A percentile compares a stretch with the other conserved stretches of the same genome.
These are phyloP conservation scores for Fusarium longipes DNA, from an alignment of 2,329 filamentous ascomycete species.

Conservation along the genomic window DNA sequence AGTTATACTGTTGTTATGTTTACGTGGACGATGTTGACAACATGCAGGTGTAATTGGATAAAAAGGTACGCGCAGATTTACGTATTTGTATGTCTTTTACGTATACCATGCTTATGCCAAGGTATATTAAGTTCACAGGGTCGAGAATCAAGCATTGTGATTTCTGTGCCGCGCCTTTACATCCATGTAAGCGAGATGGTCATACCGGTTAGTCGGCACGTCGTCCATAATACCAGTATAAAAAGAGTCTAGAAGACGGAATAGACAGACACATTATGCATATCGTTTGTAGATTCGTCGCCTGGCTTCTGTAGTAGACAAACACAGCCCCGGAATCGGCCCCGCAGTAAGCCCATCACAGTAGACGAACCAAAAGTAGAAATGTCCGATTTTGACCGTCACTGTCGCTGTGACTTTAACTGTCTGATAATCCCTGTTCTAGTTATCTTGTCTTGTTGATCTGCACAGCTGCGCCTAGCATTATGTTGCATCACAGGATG, in stretches of 20 bases:
- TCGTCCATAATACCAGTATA: too few relatives aligned
- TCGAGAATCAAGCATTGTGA: not conserved
- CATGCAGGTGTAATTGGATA: rapidly evolving
- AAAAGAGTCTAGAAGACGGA: too few relatives aligned
- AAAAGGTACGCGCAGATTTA: not conserved
- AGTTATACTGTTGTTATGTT: not conserved
- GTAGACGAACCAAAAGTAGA: slow-evolving; percentile 11
- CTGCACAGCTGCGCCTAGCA: not conserved
- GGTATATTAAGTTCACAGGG: not conserved
- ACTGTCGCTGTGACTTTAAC: not conserved
- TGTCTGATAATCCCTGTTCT: not conserved
- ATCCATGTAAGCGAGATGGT: not conserved
- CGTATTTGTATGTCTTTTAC: slow-evolving; percentile 8
- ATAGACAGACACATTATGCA: not conserved
- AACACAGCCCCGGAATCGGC: not conserved
- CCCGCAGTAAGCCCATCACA: not conserved
- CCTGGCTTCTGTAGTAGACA: not conserved
- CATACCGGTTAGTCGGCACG: not conserved
- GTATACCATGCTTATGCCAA: not conserved
- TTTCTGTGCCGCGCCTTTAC: not conserved
- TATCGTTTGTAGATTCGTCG: not conserved
- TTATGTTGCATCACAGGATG: not conserved
- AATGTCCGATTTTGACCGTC: not conserved
- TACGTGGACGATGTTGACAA: not conserved
- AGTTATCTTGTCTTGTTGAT: slow-evolving; percentile 7